Evolutionary conservation across 805 yeast species (phyloP), one percentile per base, ranked within the genome.

Genomic region (Pichia occidentalis): DNA sequence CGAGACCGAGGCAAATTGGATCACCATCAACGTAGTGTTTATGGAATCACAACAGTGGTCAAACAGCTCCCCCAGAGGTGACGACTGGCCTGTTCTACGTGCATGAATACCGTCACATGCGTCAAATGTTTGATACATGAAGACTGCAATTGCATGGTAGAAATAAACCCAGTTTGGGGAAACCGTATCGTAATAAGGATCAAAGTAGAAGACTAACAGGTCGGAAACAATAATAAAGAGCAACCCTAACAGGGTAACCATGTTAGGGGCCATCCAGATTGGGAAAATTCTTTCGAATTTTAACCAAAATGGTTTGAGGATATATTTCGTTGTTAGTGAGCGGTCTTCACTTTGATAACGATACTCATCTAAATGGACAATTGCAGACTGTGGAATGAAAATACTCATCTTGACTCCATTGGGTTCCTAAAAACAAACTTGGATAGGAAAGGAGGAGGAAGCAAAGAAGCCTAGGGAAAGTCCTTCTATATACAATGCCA

Each of bases 51-150:
- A 68, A 41, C 95, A 87, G 54, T 88, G 97, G 54, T 88, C 97
- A 55, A 90, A 90, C 40, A 88, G 67, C 57, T 88, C 97, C 24
- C 97, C 97, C 51, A 88, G 64, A 1, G 97, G 97, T 3, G 96
- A 92, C 45, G 85, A 75, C 60, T 86, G 94, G n/a, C 94, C 95
- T 1, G 96, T 88, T 53, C 90, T 75, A 55, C 97, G 77, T 18
- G 97, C 97, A 59, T 88, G 97, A 46, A 83, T 73, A 4, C 97
- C 97, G 60, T 88, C 97, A 60, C 95, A 84, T 0, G 95, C 95
- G 59, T 88, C 97, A 58, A 88, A 86, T 0, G 97, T 88, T 58
- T 88, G 97, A 59, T 88, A 88, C 71, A 87, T 65, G 55, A 88
- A 87, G 48, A 88, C 63, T 5, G 95, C 90, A 45, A 83, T 54